Conservation (phyloP, 2,329 filamentous ascomycete genomes). For the Domatiomyces catenatus region DNA sequence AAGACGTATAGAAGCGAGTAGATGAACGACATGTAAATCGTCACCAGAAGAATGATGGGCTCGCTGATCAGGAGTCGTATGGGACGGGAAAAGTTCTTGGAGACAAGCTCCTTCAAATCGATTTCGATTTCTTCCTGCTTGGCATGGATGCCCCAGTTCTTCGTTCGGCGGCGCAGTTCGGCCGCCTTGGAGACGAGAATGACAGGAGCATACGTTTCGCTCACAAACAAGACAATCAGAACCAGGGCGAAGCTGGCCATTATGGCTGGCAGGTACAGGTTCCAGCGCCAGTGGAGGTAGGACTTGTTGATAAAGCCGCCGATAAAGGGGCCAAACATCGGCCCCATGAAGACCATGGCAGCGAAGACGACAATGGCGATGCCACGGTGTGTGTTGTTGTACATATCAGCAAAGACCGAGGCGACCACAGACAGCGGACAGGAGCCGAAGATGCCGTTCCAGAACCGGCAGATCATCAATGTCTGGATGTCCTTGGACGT, state of each 20-base stretch:
- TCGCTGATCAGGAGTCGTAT: constrained; percentile 29
- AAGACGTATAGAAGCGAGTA: constrained; percentile 19
- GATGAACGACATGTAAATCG: constrained; percentile 25
- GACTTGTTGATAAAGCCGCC: constrained; percentile 38
- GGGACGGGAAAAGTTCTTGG: constrained; percentile 38
- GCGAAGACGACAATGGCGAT: constrained; percentile 36
- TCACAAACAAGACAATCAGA: constrained; percentile 37
- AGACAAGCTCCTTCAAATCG: constrained; percentile 34
- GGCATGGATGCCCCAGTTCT: constrained; percentile 49
- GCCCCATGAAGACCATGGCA: constrained; percentile 38
- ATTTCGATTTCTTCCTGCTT: constrained; percentile 41
- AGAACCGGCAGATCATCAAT: constrained; percentile 38
- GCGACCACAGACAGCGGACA: constrained; percentile 39
- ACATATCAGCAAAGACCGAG: constrained; percentile 43
- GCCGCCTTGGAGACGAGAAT: constrained; percentile 42
- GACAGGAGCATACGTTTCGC: constrained; percentile 44
- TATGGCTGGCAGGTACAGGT: constrained; percentile 38
- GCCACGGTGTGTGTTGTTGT: constrained; percentile 32
- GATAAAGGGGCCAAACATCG: constrained; percentile 38
- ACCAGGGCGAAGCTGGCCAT: constrained; percentile 39
- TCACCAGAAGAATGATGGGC: constrained; percentile 29
- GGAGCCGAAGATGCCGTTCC: constrained; percentile 38
- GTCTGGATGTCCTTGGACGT: constrained; percentile 38
- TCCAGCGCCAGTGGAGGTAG: constrained; percentile 40
- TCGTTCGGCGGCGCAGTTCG: constrained; percentile 38